Base-by-base conservation (phyloP, 2,329 filamentous ascomycete species). In the Epichloe uncinata region DNA sequence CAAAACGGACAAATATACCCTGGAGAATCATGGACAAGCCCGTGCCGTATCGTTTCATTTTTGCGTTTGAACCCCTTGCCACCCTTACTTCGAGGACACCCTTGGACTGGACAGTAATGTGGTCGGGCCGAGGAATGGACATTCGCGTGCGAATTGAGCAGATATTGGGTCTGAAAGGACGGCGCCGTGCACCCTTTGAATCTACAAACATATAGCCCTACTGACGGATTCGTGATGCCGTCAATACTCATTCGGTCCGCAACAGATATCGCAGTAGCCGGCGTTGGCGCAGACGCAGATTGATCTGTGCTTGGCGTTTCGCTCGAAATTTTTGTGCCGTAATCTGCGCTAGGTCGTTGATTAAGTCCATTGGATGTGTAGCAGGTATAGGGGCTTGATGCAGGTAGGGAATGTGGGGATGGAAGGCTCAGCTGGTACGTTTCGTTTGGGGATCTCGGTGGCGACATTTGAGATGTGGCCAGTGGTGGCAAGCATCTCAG, bases 1-100 rank as follows among this genome's bases (percentile, higher is more conserved):
- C 93, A 98, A 63, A 96, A 97, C 0, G 93, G 93, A 65, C 93
- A 98, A 33, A 95, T 82, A 61, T 97, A 98, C 53, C 91, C 91
- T 1, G 93, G 93, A 7, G 88, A 95, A 56, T 89, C 84, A 61
- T 98, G 93, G 4, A 97, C 93, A 3, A 97, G 76, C 1, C 91
- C 90, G 61, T 85, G 81, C 30, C 81, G 69, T 44, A 84, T 84
- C 81, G 85, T 84, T 62, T 85, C 82, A 56, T 85, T 85, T 63
- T 84, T 85, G 51, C 82, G 73, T 63, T 85, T 85, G 63, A 85
- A 85, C 0, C 82, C 82, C 55, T 80, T 82, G 4, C 81, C 81
- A 2, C 77, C 75, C 60, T 81, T 76, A 45, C 75, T 77, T 47
- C 81, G 73, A n/a, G 79, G 70, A 57, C 81, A 85, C 0, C 74